phyloP scores from a whole-genome alignment of 139 green algal species.

The Penium margaritaceum region DNA sequence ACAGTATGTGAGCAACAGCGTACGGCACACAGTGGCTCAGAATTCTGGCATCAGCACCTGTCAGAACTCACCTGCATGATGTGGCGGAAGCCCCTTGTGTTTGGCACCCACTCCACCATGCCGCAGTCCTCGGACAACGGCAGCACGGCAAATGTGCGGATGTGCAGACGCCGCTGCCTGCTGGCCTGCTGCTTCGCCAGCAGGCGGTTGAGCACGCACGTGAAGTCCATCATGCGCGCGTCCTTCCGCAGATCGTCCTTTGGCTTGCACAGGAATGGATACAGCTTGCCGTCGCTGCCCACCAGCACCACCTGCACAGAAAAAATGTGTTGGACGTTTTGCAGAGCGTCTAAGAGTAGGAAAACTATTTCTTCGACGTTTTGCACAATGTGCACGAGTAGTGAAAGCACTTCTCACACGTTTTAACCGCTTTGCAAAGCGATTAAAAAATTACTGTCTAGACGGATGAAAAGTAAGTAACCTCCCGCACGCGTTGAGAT shows the following conservation, averaged over 20 bases:
- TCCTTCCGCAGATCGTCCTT: conserved; percentile 97
- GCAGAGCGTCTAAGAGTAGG: too few relatives aligned
- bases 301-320: conserved; percentile 56
- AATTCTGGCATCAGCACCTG: too few relatives aligned
- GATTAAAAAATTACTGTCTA: too few relatives aligned
- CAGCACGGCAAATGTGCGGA: conserved; percentile 80
- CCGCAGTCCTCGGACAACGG: conserved; percentile 88
- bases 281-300: conserved; percentile 69
- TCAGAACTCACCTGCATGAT: conserved; percentile 51
- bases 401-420: too few relatives aligned
- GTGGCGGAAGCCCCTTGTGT: conserved; percentile 61
- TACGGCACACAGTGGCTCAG: too few relatives aligned
- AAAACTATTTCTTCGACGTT: too few relatives aligned
- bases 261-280: conserved; percentile 92
- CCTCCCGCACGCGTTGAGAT: too few relatives aligned
- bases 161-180: conserved; percentile 64
- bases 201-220: conserved; percentile 63
- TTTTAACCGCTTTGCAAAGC: too few relatives aligned
- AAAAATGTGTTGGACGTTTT: too few relatives aligned
- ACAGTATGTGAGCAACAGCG: too few relatives aligned
- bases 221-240: conserved; percentile 91
- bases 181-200: conserved; percentile 51
- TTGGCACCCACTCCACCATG: conserved; percentile 73
- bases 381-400: too few relatives aligned
- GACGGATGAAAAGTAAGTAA: too few relatives aligned